These are phyloP conservation scores for Gamarada debralockiae DNA, from an alignment of 495 filamentous ascomycete species.

Conservation along the genomic window DNA sequence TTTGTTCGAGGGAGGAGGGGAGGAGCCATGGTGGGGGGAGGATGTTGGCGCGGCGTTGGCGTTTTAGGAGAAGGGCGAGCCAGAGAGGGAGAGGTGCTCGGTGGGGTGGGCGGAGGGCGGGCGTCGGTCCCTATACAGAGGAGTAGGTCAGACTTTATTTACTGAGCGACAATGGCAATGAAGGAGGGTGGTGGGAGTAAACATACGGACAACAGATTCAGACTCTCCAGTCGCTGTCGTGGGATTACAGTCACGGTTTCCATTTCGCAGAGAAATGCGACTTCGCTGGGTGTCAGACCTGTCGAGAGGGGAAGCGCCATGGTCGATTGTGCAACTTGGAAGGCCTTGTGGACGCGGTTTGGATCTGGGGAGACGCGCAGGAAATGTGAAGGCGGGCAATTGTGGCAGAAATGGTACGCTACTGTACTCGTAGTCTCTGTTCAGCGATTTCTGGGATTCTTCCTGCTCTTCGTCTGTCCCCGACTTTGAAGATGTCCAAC, in stretches of 20 bases:
- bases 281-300: conserved; percentile 82
- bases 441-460: too few relatives aligned
- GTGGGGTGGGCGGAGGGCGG: conserved; percentile 73
- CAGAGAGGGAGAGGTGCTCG: conserved; percentile 82
- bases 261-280: conserved; percentile 96
- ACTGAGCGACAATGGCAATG: neutral
- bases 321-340: conserved; percentile 1
- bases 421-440: too few relatives aligned
- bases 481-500: too few relatives aligned
- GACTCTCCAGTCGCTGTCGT: conserved; percentile 81
- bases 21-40: conserved; percentile 85
- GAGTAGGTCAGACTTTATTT: neutral
- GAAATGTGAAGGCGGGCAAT: neutral
- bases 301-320: conserved; percentile 85
- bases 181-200: conserved; percentile 22
- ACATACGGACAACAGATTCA: conserved; percentile 80
- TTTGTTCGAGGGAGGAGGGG: conserved; percentile 62
- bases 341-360: conserved; percentile 1
- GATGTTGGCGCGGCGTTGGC: conserved; percentile 92
- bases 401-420: too few relatives aligned
- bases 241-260: conserved; percentile 90
- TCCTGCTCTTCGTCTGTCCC: too few relatives aligned
- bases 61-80: conserved; percentile 96
- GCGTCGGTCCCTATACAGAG: conserved; percentile 64
- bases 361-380: conserved; percentile 4